phyloP scores from a whole-genome alignment of 768 basidiomycete genomes.

The Boletus rubropictus region DNA sequence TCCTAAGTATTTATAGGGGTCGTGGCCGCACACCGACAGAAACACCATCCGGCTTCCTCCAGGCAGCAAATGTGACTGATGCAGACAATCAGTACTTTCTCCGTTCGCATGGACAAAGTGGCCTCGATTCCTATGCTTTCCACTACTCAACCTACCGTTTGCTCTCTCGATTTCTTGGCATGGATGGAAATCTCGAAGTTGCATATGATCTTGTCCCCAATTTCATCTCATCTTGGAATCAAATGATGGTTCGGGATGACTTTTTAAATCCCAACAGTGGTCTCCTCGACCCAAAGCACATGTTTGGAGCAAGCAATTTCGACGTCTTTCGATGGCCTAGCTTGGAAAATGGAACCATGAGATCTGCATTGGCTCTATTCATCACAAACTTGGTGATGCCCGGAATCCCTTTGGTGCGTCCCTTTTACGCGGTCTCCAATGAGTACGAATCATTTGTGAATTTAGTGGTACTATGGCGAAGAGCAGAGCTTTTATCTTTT shows the following conservation, averaged over 20 bases:
- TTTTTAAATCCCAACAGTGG: constrained; percentile 69
- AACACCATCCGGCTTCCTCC: constrained; percentile 59
- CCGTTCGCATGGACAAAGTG: constrained; percentile 54
- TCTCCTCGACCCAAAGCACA: constrained; percentile 72
- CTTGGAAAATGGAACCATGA: constrained; percentile 76
- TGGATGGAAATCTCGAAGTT: constrained; percentile 92
- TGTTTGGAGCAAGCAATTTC: constrained; percentile 92
- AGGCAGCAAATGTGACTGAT: constrained; percentile 62
- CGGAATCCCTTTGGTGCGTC: constrained; percentile 68
- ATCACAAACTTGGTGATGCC: constrained; percentile 79
- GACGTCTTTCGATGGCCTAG: constrained; percentile 94
- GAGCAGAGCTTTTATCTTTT: constrained; percentile 87
- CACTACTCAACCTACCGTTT: constrained; percentile 93
- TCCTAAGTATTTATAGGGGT: constrained; percentile 44
- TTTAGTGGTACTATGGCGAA: constrained; percentile 80
- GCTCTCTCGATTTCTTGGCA: constrained; percentile 81
- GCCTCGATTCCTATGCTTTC: constrained; percentile 78
- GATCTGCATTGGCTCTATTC: constrained; percentile 71
- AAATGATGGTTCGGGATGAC: constrained; percentile 86
- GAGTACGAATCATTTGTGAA: background rate
- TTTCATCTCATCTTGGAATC: constrained; percentile 86
- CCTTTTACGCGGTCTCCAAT: background rate
- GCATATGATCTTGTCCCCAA: constrained; percentile 81
- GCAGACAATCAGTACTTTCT: constrained; percentile 71
- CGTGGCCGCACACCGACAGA: constrained; percentile 80